Evolutionary conservation across 2,329 filamentous ascomycete genomes (phyloP).

Genomic region (Sporothrix phasma): DNA sequence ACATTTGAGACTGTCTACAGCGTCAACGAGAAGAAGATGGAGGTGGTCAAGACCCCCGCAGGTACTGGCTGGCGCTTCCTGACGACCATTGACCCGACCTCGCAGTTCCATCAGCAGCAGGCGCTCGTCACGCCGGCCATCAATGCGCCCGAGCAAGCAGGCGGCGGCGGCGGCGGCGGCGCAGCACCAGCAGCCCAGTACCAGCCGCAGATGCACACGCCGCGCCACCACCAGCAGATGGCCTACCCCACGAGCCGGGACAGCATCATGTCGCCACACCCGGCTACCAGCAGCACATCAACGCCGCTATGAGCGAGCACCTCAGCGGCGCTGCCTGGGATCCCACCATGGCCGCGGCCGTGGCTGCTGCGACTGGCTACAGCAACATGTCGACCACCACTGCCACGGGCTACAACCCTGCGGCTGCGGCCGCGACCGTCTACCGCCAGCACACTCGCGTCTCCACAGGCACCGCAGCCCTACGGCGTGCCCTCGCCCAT

Average conservation of each 20-base stretch:
- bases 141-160: not conserved
- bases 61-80: slow-evolving; percentile 54
- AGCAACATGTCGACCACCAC: slow-evolving; percentile 13
- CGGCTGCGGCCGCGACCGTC: not conserved
- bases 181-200: slow-evolving; percentile 1
- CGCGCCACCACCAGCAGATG: slow-evolving; percentile 12
- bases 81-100: slow-evolving; percentile 49
- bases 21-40: slow-evolving; percentile 33
- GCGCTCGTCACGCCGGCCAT: slow-evolving; percentile 26
- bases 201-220: slow-evolving; percentile 9
- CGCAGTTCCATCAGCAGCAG: slow-evolving; percentile 46
- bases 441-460: slow-evolving; percentile 14
- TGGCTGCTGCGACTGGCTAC: not conserved
- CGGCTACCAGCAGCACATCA: slow-evolving; percentile 41
- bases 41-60: slow-evolving; percentile 38
- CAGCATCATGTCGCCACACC: slow-evolving; percentile 44
- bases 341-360: slow-evolving; percentile 28
- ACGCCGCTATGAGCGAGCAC: slow-evolving; percentile 48
- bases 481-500: slow-evolving; percentile 19
- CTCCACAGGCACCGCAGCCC: slow-evolving; percentile 10
- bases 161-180: not conserved
- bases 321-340: slow-evolving; percentile 29
- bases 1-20: slow-evolving; percentile 46
- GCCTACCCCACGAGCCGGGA: slow-evolving; percentile 27
- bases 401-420: slow-evolving; percentile 9